Evolutionary conservation across 1,284 basidiomycete species (phyloP).

Genomic region (Cystobasidium pallidum): DNA sequence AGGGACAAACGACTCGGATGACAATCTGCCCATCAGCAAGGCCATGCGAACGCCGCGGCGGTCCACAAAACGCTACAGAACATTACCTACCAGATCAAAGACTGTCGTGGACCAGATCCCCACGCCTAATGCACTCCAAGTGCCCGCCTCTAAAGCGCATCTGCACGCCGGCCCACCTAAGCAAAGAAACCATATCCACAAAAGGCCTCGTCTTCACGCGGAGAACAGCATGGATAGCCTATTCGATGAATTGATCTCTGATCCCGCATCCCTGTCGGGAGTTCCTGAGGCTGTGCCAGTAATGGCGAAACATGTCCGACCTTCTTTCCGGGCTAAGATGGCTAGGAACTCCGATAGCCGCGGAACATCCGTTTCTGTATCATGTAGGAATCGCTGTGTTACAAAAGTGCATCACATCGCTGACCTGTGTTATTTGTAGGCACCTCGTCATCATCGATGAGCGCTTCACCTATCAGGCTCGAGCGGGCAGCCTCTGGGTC

Average conservation of each 20-base stretch:
- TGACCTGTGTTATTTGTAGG: not conserved
- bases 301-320: not conserved
- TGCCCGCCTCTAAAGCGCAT: not conserved
- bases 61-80: not conserved
- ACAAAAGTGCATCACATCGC: not conserved
- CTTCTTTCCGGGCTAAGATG: not conserved
- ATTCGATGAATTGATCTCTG: not conserved
- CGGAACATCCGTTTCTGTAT: not conserved
- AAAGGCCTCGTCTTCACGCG: not conserved
- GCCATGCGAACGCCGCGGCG: not conserved
- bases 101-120: not conserved
- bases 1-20: not conserved
- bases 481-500: too few relatives aligned
- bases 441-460: conserved; percentile 1
- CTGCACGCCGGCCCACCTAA: not conserved
- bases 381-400: not conserved
- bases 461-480: not conserved
- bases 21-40: not conserved
- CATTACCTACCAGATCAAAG: not conserved
- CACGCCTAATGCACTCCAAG: not conserved
- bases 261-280: not conserved
- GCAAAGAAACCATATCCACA: not conserved
- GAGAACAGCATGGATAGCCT: conserved; percentile 9
- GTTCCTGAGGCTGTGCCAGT: not conserved
- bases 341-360: too few relatives aligned